A percentile compares a stretch with the other conserved stretches of the same genome.
phyloP scores from a whole-genome alignment of 108 stramenopile genomes.

The Cyclotella kingstonii region DNA sequence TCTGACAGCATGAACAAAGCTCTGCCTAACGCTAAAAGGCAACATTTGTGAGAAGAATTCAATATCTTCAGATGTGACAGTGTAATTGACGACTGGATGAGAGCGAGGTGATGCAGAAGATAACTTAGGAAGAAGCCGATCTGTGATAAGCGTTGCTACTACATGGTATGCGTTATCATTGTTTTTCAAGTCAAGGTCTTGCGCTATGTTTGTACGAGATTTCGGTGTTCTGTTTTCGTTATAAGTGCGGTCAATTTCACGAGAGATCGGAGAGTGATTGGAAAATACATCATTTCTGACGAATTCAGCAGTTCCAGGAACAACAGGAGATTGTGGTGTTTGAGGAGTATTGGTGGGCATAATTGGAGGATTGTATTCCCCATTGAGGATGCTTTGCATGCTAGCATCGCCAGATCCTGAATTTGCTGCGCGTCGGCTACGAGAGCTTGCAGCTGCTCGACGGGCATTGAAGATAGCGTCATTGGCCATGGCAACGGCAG shows the following conservation, averaged over 20 bases:
- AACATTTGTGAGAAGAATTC: constrained; percentile 58
- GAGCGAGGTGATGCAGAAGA: too few species aligned
- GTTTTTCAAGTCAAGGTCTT: constrained; percentile 52
- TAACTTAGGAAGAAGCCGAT: constrained; percentile 50
- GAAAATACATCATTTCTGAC: constrained; percentile 1
- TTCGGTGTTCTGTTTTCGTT: neutral
- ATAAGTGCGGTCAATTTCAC: neutral
- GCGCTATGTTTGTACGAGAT: neutral
- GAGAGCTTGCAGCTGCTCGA: constrained; percentile 38
- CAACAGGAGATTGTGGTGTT: neutral
- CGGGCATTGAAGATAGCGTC: constrained; percentile 44
- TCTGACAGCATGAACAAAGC: constrained; percentile 69
- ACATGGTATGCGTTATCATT: constrained; percentile 77
- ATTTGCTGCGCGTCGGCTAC: constrained; percentile 4
- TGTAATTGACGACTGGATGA: constrained; percentile 18
- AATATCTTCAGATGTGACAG: constrained; percentile 46
- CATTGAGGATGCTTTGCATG: neutral
- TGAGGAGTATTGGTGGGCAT: neutral
- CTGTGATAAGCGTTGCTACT: constrained; percentile 61
- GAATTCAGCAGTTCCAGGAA: constrained; percentile 14
- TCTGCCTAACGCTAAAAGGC: constrained; percentile 36
- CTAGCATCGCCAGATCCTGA: neutral
- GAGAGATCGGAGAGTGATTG: neutral
- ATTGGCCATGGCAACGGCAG: constrained; percentile 48
- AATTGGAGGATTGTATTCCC: neutral